Base-by-base conservation (phyloP, 2,329 filamentous ascomycete genomes). In the Pseudogymnoascus sp. region DNA sequence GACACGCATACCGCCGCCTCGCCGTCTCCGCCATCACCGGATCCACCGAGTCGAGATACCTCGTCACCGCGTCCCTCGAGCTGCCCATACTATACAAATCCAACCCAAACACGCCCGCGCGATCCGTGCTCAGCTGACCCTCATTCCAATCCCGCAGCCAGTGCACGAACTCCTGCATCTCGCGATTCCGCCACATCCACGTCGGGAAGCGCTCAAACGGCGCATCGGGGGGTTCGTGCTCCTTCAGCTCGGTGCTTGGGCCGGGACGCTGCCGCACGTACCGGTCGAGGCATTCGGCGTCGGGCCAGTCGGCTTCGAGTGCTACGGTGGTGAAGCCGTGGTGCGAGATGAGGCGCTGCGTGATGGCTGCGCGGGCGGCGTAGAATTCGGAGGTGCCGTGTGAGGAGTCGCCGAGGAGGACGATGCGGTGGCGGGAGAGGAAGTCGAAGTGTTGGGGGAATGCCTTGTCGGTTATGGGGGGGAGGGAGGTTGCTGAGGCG, bases 381-480 rank as follows among this genome's bases (percentile, higher is more conserved):
- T 84, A 84, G 74, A 83, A 83, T 63, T 83, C 81, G 0, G 81
- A 83, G 2, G 81, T 83, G 28, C 81, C 81, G 69, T 83, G 81
- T 64, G 76, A 80, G 35, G 74, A 77, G 66, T 80, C 78, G 0
- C 78, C 78, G 8, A 81, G 72, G 4, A 80, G 74, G 22, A 79
- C 74, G 16, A 81, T 8, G 46, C 2, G 24, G 46, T 31, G 46
- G 46, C 24, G 46, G 46, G 46, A 53, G 46, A 63, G 56, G 16
- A 63, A 63, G 38, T 63, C 62, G 56, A 63, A 63, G 19, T 63
- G 59, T 3, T 22, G 22, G 12, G 33, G 8, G 40, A 63, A 61
- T 16, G 63, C 65, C 16, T 72, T 67, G 60, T 75, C 71, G 26
- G 69, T 56, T 62, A 78, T 74, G 7, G 69, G 62, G 3, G 76